Evolutionary conservation across 2,329 filamentous ascomycete genomes (phyloP), one percentile per base, ranked within the genome.

Genomic region (Chaetomium strumarium): DNA sequence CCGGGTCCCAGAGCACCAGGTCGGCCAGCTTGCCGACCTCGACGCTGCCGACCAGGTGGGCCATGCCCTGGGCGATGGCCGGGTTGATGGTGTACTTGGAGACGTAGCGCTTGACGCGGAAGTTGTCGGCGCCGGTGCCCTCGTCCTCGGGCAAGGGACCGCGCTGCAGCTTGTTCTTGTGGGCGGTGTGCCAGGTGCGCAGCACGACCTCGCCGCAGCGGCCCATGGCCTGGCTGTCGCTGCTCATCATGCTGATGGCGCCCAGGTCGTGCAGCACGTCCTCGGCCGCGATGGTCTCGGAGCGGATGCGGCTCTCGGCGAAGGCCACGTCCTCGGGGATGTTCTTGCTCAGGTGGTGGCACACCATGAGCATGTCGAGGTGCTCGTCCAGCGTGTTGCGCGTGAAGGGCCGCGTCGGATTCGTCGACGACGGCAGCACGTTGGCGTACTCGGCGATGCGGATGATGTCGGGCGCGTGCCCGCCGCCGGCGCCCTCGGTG

Each of bases 281-380:
- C 74, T 97, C 92, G 20, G 92, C 92, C 0, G 91, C 92, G 65
- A 97, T 97, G 34, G 92, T 97, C 73, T 97, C 91, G 59, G 90
- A 89, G 53, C 92, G 87, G 70, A 97, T 97, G 37, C 92, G 88
- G 34, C 84, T 90, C 72, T 97, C 92, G 44, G 92, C 92, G 64
- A 97, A 97, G 1, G 91, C 90, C 13, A 97, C 86, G 67, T 97
- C 92, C 72, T 97, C 92, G 53, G 91, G 89, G 55, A 96, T 96
- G 70, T 96, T 85, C 69, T 88, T 89, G 48, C 85, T 90, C 10
- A 97, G 75, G 66, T 97, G 92, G 69, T 97, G 92, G 75, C 92
- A 97, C 36, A 96, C 90, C 92, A 96, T 96, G 43, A 96, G 75
- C 92, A 97, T 97, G 72, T 97, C 92, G 13, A 96, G 80, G 71